Evolutionary conservation across 1,284 basidiomycete species (phyloP), one percentile per base, ranked within the genome.

Genomic region (Farysia itapuensis): DNA sequence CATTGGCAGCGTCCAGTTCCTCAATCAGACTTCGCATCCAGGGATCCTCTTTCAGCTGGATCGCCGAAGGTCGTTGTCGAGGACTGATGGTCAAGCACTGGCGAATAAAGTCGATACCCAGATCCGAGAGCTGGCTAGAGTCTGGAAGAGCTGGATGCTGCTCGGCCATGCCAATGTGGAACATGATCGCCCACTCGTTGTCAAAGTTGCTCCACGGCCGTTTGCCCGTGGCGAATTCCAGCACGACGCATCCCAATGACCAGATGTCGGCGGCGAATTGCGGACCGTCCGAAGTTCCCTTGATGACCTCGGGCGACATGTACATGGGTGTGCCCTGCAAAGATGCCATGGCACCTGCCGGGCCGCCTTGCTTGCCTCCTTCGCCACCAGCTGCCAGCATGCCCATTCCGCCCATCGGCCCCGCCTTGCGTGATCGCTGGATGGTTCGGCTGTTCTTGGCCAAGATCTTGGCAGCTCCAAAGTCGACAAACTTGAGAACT

Each of bases 181-280:
- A 97, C 93, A 96, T 96, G 79, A 96, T 94, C 5, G 91, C 92
- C 93, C 95, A 98, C 83, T 98, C 94, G 70, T 98, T 98, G 78
- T 98, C 95, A 33, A 97, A 84, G 72, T 96, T 94, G 72, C 89
- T 93, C 94, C 94, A 98, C 0, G 94, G 95, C 72, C 96, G 91
- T 70, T 88, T 86, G 0, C 95, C 95, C 0, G 95, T 98, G 2
- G 90, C 90, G 69, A 90, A 93, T 76, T 99, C 94, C 29, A 98
- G 83, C 3, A 98, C 86, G 18, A 98, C 92, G 75, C 95, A 98
- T 5, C 95, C 95, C 48, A 98, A 79, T 23, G 88, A 88, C 95
- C 95, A 99, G 34, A 99, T 87, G 75, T 99, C 95, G 85, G 96
- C 95, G 3, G 95, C 92, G n/a, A 94, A 94, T 52, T 89, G 85